Evolutionary conservation across 75 land plant genomes (phyloP).

Genomic region (Isoetes taiwanensis): DNA sequence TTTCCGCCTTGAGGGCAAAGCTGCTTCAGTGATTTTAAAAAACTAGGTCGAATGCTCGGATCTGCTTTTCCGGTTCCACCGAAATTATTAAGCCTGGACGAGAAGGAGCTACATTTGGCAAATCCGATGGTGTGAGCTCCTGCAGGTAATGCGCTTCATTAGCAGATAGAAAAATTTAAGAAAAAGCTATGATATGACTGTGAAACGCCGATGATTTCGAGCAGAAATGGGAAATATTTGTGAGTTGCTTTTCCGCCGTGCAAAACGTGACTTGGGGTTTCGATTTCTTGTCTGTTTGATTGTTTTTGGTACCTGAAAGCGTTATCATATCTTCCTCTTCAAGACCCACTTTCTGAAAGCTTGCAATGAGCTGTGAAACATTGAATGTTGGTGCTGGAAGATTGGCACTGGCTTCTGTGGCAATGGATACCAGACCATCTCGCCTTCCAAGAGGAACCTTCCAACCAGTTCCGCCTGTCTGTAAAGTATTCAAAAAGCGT

Average conservation of each 20-base stretch:
- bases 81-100: slow-evolving; percentile 39
- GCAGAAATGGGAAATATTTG: no score
- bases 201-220: no score
- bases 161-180: no score
- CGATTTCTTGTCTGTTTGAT: no score
- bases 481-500: no score
- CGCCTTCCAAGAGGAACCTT: background rate
- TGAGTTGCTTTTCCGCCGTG: no score
- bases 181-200: no score
- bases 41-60: background rate
- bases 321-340: background rate
- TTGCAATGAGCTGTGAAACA: background rate
- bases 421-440: background rate
- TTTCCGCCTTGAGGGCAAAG: no score
- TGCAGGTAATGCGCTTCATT: no score
- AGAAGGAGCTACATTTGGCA: slow-evolving; percentile 35
- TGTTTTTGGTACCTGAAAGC: background rate
- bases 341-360: background rate
- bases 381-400: slow-evolving; percentile 3
- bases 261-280: no score
- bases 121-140: slow-evolving; percentile 34
- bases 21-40: background rate
- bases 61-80: slow-evolving; percentile 18
- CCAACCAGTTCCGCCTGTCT: background rate
- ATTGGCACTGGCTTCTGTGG: background rate